Base-by-base conservation (phyloP, 208 protist species). In the Crithidia expoeki region DNA sequence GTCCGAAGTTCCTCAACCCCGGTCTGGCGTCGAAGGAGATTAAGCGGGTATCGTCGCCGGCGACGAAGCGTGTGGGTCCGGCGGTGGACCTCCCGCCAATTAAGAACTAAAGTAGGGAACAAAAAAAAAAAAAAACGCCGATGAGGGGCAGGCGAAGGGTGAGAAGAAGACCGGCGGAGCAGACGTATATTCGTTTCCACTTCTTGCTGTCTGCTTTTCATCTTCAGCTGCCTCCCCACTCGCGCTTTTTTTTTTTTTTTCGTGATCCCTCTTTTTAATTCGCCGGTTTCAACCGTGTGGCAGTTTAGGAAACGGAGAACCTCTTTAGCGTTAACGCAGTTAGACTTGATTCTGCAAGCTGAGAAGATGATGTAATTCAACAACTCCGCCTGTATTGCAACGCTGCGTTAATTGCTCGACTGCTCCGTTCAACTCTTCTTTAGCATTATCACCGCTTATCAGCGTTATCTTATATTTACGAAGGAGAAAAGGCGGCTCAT, bases 1-100 rank as follows among this genome's bases (percentile, higher is more conserved):
- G 92, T 73, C 92, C 92, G 55, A 97, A 97, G 82, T 94, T 93
- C 79, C 86, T 97, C 40, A 97, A 95, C 71, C 92, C 92, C 19
- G 92, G 81, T 34, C 68, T 91, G 50, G 92, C 88, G 17, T 90
- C 89, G 44, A 94, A 94, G 81, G 88, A 95, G 69, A 94, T 95
- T 69, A 97, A 97, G 84, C 85, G 89, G 21, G 57, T 94, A 49
- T 83, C 81, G 3, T 92, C 83, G 12, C 89, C 89, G 19, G 75
- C 72, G 4, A 81, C 85, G 55, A 68, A 62, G 72, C 85, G 85
- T 28, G 78, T 89, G 12, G 83, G 72, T n/a, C 70, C 77, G 0
- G 63, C 88, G 23, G 46, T 88, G 50, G 76, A 90, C 57, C 50
- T 65, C 11, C 32, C 51, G n/a, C 55, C 50, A 14, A 77, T 76